Conservation (phyloP, 768 basidiomycete species). For the Russula brevipes region DNA sequence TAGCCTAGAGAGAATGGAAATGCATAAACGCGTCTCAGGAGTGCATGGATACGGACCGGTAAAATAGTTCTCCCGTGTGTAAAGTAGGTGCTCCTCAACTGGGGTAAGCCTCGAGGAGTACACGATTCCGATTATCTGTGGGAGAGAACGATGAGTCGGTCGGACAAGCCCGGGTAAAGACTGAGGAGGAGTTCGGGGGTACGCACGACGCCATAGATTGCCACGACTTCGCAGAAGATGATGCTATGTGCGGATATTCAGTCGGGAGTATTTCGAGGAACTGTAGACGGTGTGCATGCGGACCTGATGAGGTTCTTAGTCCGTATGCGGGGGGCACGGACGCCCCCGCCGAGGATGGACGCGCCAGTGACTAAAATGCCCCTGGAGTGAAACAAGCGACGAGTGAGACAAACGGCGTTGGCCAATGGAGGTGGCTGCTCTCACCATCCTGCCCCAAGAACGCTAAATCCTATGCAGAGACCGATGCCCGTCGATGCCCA, state of each 20-base stretch:
- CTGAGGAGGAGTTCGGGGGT: too few species aligned
- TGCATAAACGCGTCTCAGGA: constrained; percentile 2
- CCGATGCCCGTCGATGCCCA: constrained; percentile 92
- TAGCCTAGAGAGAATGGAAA: constrained; percentile 49
- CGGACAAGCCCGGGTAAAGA: constrained; percentile 1
- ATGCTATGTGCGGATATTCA: constrained; percentile 48
- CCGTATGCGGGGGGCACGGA: constrained; percentile 85
- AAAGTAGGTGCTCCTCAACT: constrained; percentile 61
- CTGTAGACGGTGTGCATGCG: constrained; percentile 23
- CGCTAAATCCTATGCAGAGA: constrained; percentile 88
- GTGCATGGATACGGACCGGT: constrained; percentile 51
- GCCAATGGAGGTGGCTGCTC: constrained; percentile 29
- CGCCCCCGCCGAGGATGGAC: constrained; percentile 95
- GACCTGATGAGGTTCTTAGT: constrained; percentile 98
- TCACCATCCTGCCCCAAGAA: constrained; percentile 93
- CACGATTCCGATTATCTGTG: constrained; percentile 93
- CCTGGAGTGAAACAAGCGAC: constrained; percentile 43
- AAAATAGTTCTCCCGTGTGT: constrained; percentile 86
- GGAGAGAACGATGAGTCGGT: background rate
- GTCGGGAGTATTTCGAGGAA: background rate
- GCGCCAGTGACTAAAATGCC: constrained; percentile 96
- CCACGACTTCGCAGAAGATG: constrained; percentile 99
- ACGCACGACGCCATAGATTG: constrained; percentile 91
- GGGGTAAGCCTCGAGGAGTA: constrained; percentile 75
- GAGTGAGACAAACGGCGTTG: background rate